These are phyloP conservation scores for Quercus berberidifolia DNA, from an alignment of 306 rosid genomes.

Conservation along the genomic window DNA sequence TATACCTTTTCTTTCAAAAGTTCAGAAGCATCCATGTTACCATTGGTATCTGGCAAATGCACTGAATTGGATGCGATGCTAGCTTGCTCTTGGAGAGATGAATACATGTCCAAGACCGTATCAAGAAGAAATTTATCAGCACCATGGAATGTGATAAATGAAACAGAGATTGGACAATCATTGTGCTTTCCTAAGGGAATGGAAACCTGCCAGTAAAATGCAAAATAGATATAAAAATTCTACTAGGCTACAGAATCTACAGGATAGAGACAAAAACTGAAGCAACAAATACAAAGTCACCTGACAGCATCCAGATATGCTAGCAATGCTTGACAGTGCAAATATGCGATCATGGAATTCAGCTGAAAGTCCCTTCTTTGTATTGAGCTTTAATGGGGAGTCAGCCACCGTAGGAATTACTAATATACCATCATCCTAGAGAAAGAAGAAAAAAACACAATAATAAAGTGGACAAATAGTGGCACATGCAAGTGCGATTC, in stretches of 20 bases:
- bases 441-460: not conserved
- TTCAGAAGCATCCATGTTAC: conserved; percentile 67
- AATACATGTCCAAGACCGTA: conserved; percentile 66
- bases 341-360: conserved; percentile 41
- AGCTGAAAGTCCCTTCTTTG: conserved; percentile 33
- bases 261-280: conserved; percentile 9
- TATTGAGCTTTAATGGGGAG: conserved; percentile 38
- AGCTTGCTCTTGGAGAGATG: conserved; percentile 58
- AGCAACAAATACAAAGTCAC: conserved; percentile 36
- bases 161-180: conserved; percentile 61
- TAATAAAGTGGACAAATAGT: not conserved
- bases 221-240: conserved; percentile 5
- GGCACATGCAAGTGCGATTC: not conserved
- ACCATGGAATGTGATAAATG: conserved; percentile 65
- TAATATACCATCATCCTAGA: conserved; percentile 53
- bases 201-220: conserved; percentile 48
- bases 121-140: conserved; percentile 90
- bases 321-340: conserved; percentile 48
- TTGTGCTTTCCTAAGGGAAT: conserved; percentile 69
- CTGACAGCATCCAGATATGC: conserved; percentile 67
- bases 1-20: conserved; percentile 82
- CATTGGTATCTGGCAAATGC: conserved; percentile 52
- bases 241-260: conserved; percentile 14
- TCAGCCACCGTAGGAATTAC: conserved; percentile 55
- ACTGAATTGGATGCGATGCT: conserved; percentile 35